phyloP scores from a whole-genome alignment of 2,329 filamentous ascomycete genomes.

The Fusarium sp. region DNA sequence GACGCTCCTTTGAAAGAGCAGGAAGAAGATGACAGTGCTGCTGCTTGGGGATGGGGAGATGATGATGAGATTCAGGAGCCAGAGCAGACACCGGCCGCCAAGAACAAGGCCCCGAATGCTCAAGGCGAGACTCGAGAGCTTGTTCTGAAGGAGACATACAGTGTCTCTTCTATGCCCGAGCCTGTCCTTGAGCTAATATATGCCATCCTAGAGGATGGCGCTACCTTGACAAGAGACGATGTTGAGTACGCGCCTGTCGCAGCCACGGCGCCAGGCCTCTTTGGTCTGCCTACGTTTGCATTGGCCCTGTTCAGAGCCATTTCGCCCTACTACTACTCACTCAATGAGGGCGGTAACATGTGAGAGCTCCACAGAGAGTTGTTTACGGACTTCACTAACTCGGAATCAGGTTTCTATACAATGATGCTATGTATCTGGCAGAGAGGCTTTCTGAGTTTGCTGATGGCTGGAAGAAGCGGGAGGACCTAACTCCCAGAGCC shows the following conservation, averaged over 20 bases:
- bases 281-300: constrained; percentile 74
- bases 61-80: constrained; percentile 59
- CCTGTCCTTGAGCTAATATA: constrained; percentile 75
- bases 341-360: constrained; percentile 71
- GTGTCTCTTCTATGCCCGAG: constrained; percentile 86
- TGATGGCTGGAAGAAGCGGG: constrained; percentile 61
- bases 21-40: constrained; percentile 61
- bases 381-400: constrained; percentile 8
- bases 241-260: constrained; percentile 66
- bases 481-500: constrained; percentile 60
- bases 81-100: constrained; percentile 20
- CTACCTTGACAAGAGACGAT: constrained; percentile 65
- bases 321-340: constrained; percentile 76
- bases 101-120: constrained; percentile 30
- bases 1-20: constrained; percentile 32
- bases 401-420: constrained; percentile 67
- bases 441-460: constrained; percentile 63
- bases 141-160: constrained; percentile 84
- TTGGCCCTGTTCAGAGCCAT: constrained; percentile 83
- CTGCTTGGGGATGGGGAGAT: constrained; percentile 88
- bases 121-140: constrained; percentile 67
- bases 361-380: constrained; percentile 47
- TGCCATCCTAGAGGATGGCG: constrained; percentile 67
- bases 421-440: constrained; percentile 71
- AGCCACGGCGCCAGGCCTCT: constrained; percentile 73